Conservation (phyloP, 139 green algal species). For the Tetraselmis chui region DNA sequence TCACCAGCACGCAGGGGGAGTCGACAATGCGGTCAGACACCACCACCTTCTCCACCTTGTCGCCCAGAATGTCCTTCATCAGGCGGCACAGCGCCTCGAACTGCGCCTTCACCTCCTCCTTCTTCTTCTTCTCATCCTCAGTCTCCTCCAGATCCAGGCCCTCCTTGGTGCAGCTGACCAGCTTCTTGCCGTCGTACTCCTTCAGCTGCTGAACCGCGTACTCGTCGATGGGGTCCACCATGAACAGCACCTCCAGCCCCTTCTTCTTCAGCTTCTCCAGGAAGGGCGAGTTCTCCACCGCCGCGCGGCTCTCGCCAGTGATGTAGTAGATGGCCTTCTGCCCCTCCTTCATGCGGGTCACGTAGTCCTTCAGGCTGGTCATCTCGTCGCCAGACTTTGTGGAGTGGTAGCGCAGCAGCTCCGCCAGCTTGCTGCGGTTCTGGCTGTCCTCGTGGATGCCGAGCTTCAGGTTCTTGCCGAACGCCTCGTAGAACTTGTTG, state of each 20-base stretch:
- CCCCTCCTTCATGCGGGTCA: slow-evolving; percentile 98
- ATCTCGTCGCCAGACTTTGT: slow-evolving; percentile 98
- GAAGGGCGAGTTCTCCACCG: slow-evolving; percentile 98
- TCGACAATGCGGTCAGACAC: slow-evolving; percentile 98
- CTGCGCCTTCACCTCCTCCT: slow-evolving; percentile 68
- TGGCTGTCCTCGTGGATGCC: slow-evolving; percentile 87
- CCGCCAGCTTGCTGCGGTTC: slow-evolving; percentile 96
- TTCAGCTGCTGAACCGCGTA: slow-evolving; percentile 99
- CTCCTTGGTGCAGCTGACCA: slow-evolving; percentile 97
- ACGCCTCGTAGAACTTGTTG: slow-evolving; percentile 98
- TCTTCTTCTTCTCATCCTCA: slow-evolving; percentile 91
- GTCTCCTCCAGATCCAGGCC: slow-evolving; percentile 66
- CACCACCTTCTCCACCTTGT: slow-evolving; percentile 88
- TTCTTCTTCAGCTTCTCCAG: slow-evolving; percentile 95
- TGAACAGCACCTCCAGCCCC: slow-evolving; percentile 98
- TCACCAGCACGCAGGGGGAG: slow-evolving; percentile 98
- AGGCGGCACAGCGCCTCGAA: slow-evolving; percentile 92
- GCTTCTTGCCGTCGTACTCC: slow-evolving; percentile 98
- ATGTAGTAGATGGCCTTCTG: slow-evolving; percentile 99
- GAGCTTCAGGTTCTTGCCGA: slow-evolving; percentile 99
- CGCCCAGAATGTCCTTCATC: slow-evolving; percentile 97
- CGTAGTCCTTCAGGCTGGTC: slow-evolving; percentile 98
- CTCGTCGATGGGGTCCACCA: slow-evolving; percentile 99
- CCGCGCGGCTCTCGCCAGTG: slow-evolving; percentile 92
- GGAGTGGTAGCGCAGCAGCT: slow-evolving; percentile 90